Conservation (phyloP, 805 yeast species). For the Schizosaccharomyces octosporus region DNA sequence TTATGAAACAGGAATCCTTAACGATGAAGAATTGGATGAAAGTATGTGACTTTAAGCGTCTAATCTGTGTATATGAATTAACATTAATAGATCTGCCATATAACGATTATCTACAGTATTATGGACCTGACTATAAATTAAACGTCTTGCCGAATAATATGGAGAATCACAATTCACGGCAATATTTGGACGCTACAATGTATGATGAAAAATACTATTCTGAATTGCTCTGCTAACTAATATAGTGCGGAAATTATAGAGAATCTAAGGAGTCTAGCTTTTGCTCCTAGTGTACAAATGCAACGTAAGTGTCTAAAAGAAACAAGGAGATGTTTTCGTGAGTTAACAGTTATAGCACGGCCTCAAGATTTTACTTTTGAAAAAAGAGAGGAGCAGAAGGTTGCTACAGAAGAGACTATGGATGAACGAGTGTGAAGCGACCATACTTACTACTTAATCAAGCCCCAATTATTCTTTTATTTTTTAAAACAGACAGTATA, state of each 20-base stretch:
- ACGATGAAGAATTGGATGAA: constrained; percentile 21
- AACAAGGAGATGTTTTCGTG: background rate
- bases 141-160: constrained; percentile 89
- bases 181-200: constrained; percentile 55
- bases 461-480: too few relatives aligned
- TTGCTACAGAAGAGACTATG: background rate
- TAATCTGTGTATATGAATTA: constrained; percentile 10
- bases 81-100: constrained; percentile 42
- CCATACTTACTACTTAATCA: background rate
- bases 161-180: constrained; percentile 89
- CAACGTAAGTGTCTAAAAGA: constrained; percentile 17
- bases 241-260: constrained; percentile 40
- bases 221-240: background rate
- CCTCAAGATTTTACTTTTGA: background rate
- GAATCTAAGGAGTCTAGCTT: constrained; percentile 70
- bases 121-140: constrained; percentile 85
- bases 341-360: background rate
- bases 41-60: background rate
- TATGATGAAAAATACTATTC: background rate
- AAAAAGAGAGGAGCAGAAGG: background rate
- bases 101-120: constrained; percentile 90
- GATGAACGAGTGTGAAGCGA: background rate
- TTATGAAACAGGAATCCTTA: constrained; percentile 65
- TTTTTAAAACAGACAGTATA: too few relatives aligned
- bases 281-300: constrained; percentile 93